Evolutionary conservation across 345 rosid genomes (phyloP), one percentile per base, ranked within the genome.

Genomic region (Excoecaria agallocha): DNA sequence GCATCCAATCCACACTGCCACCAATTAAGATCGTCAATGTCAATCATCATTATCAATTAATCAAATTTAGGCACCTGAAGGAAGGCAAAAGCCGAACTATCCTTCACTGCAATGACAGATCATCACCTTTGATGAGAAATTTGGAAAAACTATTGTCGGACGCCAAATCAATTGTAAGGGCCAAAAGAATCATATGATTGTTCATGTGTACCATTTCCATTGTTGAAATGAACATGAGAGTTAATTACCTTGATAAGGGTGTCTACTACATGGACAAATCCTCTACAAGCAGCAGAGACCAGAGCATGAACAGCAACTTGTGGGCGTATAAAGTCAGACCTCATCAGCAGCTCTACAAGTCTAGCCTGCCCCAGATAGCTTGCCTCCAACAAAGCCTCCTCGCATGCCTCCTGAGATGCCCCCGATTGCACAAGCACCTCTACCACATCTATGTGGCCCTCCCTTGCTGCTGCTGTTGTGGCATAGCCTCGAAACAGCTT

Each of bases 1-100:
- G 46, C 79, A 66, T 79, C 73, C n/a, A n/a, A n/a, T 49, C 82
- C 79, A 51, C 78, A 79, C 82, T 79, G 79, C 72, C 68, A 70
- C 70, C 62, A 70, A 38, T 30, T 66, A 46, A 43, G 8, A 79
- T 51, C 37, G 38, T 19, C 69, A 63, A 62, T 30, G 22, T 22
- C 69, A 69, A 68, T 52, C 59, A 22, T 20, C 56, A 39, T 67
- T 43, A 73, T 19, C 35, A 64, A 58, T 58, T 58, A 15, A 22
- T 22, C 62, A 61, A 49, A 72, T 37, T 10, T 49, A 25, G 22
- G 24, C 30, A 38, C 48, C 6, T 5, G 48, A 25, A 50, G 4
- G 62, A 1, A 19, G 30, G 38, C 19, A 60, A 72, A 35, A 19
- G 16, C 66, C 45, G 66, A 12, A 25, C 4, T 13, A 49, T 17